phyloP scores from a whole-genome alignment of 768 basidiomycete genomes.

The Kwoniella dejecticola region DNA sequence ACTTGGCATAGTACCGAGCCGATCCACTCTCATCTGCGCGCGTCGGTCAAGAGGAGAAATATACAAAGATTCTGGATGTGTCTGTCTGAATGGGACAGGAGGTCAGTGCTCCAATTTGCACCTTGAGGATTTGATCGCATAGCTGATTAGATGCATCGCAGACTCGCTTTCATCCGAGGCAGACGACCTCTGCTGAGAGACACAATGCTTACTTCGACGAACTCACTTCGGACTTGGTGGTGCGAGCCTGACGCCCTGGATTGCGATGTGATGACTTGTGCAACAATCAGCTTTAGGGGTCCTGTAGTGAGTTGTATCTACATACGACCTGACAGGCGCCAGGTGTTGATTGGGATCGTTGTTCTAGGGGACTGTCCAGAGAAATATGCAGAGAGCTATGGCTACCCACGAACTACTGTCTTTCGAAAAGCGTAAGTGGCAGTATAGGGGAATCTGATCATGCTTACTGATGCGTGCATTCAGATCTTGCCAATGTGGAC shows the following conservation, averaged over 20 bases:
- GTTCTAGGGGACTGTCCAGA: background rate
- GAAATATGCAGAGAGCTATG: constrained; percentile 8
- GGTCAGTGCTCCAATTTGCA: background rate
- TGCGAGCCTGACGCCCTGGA: constrained; percentile 7
- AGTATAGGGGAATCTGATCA: background rate
- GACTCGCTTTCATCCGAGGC: constrained; percentile 19
- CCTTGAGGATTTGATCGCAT: background rate
- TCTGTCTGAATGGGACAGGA: constrained; percentile 12
- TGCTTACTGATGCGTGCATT: background rate
- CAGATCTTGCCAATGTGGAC: constrained; percentile 8
- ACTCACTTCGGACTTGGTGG: constrained; percentile 8
- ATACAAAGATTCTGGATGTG: constrained; percentile 15
- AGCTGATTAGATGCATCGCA: background rate
- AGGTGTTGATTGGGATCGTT: background rate
- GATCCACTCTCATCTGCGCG: constrained; percentile 5
- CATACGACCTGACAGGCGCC: background rate
- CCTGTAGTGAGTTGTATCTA: constrained; percentile 6
- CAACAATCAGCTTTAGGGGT: constrained; percentile 6
- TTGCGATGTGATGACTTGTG: constrained; percentile 20
- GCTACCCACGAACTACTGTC: background rate
- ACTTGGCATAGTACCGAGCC: constrained; percentile 8
- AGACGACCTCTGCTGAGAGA: constrained; percentile 5
- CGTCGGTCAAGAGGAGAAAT: constrained; percentile 4
- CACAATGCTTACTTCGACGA: constrained; percentile 1
- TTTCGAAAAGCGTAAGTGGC: constrained; percentile 14